phyloP scores from a whole-genome alignment of 495 filamentous ascomycete species.

The Annulohypoxylon moriforme region DNA sequence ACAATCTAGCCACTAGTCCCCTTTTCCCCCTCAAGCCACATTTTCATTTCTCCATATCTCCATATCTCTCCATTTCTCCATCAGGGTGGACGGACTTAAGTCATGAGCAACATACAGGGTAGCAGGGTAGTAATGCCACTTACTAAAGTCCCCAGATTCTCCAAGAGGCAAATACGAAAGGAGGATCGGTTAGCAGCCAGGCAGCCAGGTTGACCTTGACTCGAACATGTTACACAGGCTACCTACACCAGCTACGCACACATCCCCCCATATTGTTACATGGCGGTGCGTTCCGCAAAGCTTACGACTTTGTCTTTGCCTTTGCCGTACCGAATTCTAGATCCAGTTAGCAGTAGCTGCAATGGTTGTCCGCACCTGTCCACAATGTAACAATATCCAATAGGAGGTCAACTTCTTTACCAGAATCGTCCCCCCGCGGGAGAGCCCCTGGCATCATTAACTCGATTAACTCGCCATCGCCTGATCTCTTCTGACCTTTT shows the following conservation, averaged over 20 bases:
- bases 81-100: not conserved
- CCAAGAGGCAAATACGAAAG: not conserved
- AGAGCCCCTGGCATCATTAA: constrained; percentile 32
- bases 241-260: not conserved
- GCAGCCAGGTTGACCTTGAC: not conserved
- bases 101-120: not conserved
- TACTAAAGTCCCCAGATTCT: constrained; percentile 1
- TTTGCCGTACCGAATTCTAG: constrained; percentile 11
- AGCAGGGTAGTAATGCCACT: not conserved
- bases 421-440: constrained; percentile 17
- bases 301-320: constrained; percentile 18
- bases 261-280: constrained; percentile 32
- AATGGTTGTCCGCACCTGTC: not conserved
- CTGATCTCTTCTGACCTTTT: constrained; percentile 31
- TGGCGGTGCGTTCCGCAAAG: constrained; percentile 33
- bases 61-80: not conserved
- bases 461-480: constrained; percentile 23
- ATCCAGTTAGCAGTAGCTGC: constrained; percentile 25
- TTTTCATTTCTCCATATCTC: too few relatives aligned
- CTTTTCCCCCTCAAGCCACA: not conserved
- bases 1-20: not conserved
- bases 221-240: constrained; percentile 31
- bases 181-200: not conserved
- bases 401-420: constrained; percentile 9
- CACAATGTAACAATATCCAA: constrained; percentile 33